These are phyloP conservation scores for Phytopythium helicoides DNA, from an alignment of 352 stramenopile species.

Conservation along the genomic window DNA sequence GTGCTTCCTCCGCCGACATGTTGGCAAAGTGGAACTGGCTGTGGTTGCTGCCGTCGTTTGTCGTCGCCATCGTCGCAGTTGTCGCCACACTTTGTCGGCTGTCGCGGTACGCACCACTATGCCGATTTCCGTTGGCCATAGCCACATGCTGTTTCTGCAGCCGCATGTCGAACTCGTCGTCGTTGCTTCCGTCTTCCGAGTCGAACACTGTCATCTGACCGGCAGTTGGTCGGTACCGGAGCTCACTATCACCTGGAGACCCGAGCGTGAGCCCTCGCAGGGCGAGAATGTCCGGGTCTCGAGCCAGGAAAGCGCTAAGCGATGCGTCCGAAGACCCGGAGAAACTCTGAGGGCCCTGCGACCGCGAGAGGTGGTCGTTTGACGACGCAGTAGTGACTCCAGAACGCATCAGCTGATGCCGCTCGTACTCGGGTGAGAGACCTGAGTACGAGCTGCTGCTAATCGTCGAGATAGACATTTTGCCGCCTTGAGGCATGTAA, in stretches of 20 bases:
- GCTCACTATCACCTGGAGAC: constrained; percentile 14
- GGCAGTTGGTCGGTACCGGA: constrained; percentile 4
- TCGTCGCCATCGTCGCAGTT: constrained; percentile 10
- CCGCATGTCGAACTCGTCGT: constrained; percentile 18
- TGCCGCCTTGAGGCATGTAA: constrained; percentile 11
- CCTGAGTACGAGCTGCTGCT: constrained; percentile 45
- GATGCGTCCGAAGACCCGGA: constrained; percentile 37
- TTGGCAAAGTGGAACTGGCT: constrained; percentile 25
- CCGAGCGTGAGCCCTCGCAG: constrained; percentile 39
- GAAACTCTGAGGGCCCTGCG: constrained; percentile 22
- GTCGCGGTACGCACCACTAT: neutral
- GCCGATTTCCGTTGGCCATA: neutral
- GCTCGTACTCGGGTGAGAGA: constrained; percentile 25
- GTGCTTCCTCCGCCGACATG: constrained; percentile 20
- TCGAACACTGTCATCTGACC: constrained; percentile 9
- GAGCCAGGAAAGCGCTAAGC: constrained; percentile 35
- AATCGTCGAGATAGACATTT: constrained; percentile 46
- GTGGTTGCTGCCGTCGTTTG: constrained; percentile 28
- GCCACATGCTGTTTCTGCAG: constrained; percentile 10
- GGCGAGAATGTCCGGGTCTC: constrained; percentile 51
- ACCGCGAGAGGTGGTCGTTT: constrained; percentile 19
- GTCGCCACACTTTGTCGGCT: constrained; percentile 23
- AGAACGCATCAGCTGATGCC: constrained; percentile 13
- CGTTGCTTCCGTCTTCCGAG: neutral
- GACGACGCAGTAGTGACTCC: constrained; percentile 13